A percentile compares a stretch with the other conserved stretches of the same genome.
phyloP scores from a whole-genome alignment of 768 basidiomycete species.

The Phanerochaete carnosa region DNA sequence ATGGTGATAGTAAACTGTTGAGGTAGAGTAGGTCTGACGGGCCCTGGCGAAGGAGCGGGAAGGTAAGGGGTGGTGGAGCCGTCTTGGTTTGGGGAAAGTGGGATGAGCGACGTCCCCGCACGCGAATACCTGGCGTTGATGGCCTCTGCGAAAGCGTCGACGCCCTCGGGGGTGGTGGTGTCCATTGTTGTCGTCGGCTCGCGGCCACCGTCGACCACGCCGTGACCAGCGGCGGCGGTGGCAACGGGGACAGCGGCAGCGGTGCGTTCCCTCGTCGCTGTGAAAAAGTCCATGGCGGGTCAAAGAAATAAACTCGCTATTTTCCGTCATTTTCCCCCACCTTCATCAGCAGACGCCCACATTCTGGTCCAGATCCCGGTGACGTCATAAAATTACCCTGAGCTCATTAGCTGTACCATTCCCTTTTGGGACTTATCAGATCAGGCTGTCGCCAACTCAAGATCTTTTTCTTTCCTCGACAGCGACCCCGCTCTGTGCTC shows the following conservation, averaged over 20 bases:
- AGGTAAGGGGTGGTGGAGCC: slow-evolving; percentile 21
- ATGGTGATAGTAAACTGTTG: slow-evolving; percentile 7
- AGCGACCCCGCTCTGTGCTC: background rate
- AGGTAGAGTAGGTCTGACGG: slow-evolving; percentile 21
- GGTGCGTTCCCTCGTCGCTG: slow-evolving; percentile 2
- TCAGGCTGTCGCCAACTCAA: background rate
- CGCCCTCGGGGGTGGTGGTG: slow-evolving; percentile 20
- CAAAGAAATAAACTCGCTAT: background rate
- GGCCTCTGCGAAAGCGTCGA: slow-evolving; percentile 51
- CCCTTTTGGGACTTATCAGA: background rate
- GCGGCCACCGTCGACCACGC: background rate
- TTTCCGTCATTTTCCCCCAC: background rate
- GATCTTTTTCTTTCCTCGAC: background rate
- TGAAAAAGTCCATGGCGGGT: slow-evolving; percentile 13
- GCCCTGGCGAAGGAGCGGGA: slow-evolving; percentile 25
- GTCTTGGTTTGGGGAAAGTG: slow-evolving; percentile 17
- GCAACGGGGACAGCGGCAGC: background rate
- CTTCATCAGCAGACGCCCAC: background rate
- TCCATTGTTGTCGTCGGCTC: background rate
- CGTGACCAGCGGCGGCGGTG: slow-evolving; percentile 3
- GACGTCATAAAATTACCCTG: background rate
- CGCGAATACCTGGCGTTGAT: slow-evolving; percentile 43
- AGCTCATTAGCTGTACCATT: background rate
- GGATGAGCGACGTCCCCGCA: slow-evolving; percentile 20
- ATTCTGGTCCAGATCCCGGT: background rate